These are phyloP conservation scores for Aspergillus caelatus DNA, from an alignment of 2,329 filamentous ascomycete genomes.

Conservation along the genomic window DNA sequence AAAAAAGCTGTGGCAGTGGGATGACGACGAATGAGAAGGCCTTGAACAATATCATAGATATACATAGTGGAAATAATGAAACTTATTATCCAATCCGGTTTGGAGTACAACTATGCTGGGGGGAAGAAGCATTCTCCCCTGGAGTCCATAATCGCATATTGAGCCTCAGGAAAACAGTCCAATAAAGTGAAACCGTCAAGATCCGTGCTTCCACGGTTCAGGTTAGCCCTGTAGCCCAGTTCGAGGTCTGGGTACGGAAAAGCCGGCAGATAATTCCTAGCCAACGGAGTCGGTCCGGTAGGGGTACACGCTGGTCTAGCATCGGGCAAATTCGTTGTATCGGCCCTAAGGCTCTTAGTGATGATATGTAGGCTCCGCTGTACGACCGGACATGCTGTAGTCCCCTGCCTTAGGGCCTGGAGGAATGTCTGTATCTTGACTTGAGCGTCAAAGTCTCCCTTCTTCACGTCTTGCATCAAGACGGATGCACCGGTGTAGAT, in stretches of 20 bases:
- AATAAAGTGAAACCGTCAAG: not conserved
- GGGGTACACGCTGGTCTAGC: not conserved
- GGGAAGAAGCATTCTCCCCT: not conserved
- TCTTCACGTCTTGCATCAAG: not conserved
- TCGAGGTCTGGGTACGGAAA: not conserved
- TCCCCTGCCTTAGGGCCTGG: not conserved
- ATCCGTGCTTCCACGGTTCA: not conserved
- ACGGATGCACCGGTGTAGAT: not conserved
- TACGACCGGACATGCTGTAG: not conserved
- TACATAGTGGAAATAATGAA: not conserved
- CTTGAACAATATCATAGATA: not conserved
- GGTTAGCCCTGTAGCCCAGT: not conserved
- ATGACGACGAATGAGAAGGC: not conserved
- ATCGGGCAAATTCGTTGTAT: not conserved
- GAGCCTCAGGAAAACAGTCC: not conserved
- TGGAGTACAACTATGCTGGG: not conserved
- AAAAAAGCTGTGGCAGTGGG: not conserved
- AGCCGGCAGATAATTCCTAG: not conserved
- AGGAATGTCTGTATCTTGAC: constrained; percentile 1
- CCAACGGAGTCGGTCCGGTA: not conserved
- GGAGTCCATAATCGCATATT: not conserved
- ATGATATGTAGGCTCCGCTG: constrained; percentile 1
- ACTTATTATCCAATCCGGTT: not conserved
- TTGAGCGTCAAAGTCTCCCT: not conserved
- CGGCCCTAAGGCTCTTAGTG: not conserved